Evolutionary conservation across 176 grass and related monocot genomes (phyloP), one percentile per base, ranked within the genome.

Genomic region (Themeda triandra): DNA sequence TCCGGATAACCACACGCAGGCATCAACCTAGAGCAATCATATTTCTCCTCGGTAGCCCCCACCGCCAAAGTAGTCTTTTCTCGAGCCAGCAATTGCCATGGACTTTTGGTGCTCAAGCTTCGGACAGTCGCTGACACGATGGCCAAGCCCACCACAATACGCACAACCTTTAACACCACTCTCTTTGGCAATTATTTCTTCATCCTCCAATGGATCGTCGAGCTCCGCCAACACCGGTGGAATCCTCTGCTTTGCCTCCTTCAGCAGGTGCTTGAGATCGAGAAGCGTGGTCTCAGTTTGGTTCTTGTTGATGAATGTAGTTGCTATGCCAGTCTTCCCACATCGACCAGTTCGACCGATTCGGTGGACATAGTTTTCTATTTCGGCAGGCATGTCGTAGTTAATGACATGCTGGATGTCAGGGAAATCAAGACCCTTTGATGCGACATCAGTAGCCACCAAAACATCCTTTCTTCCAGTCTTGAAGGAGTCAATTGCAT

Each of bases 231-330:
- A 68, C 28, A 96, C 96, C 4, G 96, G 96, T 4, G 96, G 93
- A 29, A 99, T 99, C 80, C 93, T 94, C 69, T 96, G 91, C 49
- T 99, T 96, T 6, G 96, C 93, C 83, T 99, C 96, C 87, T 92
- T 91, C 36, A 99, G 74, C 41, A 99, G 78, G 80, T 99, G 93
- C 69, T 92, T 98, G 28, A 98, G 82, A 81, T 98, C 96, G 21
- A 98, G 92, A 35, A 98, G 87, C 1, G 93, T 93, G 11, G 93
- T 96, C 84, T 91, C 89, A 17, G 91, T 94, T 54, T 99, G 96
- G 49, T 94, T 99, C 91, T 94, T 99, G 88, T 96, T 99, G 72
- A 99, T 99, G 82, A 99, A 99, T 19, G 96, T 99, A 13, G 96
- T 96, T 33, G 93, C 96, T 85, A 96, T 91, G 21, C 93, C 96